Base-by-base conservation (phyloP, 129 eudicot species). In the Chrysanthemum seticuspe region DNA sequence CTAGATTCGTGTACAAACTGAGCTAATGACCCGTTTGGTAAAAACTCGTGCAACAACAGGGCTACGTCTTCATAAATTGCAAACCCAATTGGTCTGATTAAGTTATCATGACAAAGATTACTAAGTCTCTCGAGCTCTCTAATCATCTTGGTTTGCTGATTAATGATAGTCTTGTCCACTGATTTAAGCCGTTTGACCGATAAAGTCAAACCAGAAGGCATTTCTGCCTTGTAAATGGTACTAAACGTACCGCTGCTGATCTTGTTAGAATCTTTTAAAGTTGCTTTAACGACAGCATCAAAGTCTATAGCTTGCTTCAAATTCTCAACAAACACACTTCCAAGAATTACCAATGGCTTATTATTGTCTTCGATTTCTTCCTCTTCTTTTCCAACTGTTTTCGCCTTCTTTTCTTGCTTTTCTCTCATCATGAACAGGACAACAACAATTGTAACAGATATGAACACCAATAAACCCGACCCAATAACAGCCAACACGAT, bases 371-470 rank as follows among this genome's bases (percentile, higher is more conserved):
- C 78, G 10, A 63, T 72, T 68, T 68, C 87, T 25, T 83, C 89
- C 14, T 75, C 88, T 47, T 61, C 77, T 7, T 78, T 76, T 75
- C 76, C 87, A 5, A 79, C 85, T 4, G 79, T 76, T 78, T 86
- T 85, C 45, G 91, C 88, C 1, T 80, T 81, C 45, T 85, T 91
- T 74, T 95, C 99, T 76, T 91, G 97, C 44, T 75, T 91, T 56
- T 95, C 99, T 78, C 99, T 85, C 95, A 91, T 82, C 99, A 91
- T 91, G 71, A 95, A 95, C 54, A 95, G 80, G 77, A 91, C 73
- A 68, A 95, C 99, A 67, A 95, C 90, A 0, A 88, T 77, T 0
- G 88, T 83, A 23, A 95, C 99, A 4, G 97, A 91, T 62, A 83
- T 29, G 66, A 91, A 95, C 45, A 95, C 99, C 31, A 91, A 83